Base-by-base conservation (phyloP, 2,329 filamentous ascomycete species). In the Trichoderma atroviride region DNA sequence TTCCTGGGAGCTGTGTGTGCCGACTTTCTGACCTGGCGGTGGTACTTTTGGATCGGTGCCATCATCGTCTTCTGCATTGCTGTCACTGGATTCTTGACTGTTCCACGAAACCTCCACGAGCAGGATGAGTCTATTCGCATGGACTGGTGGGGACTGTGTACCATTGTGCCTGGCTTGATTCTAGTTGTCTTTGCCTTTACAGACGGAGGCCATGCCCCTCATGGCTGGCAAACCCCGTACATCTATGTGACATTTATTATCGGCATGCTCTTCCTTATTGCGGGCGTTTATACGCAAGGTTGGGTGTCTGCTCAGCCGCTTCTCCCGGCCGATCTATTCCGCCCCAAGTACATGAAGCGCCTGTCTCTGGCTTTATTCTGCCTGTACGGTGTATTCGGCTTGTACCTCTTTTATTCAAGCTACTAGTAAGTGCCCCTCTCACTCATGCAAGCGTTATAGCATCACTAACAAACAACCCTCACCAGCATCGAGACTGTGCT, bases 131-230 rank as follows among this genome's bases (percentile, higher is more conserved):
- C 56, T 1, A 68, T 79, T 9, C 72, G 72, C 37, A 93, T 94
- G 90, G 92, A 94, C 76, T 93, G 89, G 86, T 80, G 83, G 69
- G 91, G 91, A 0, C 80, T 86, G 1, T 75, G 78, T 2, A 85
- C 89, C 16, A 89, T 90, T 19, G 84, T 92, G 0, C 83, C 85
- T 0, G 92, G 90, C 0, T 78, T 94, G 14, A 83, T 91, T 2
- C 83, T 96, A 31, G 83, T 93, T 72, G 89, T 93, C 0, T 95
- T 90, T 74, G 90, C 92, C 0, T 86, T 96, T 63, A 94, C 92
- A 0, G 89, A 93, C 59, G 89, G 89, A 9, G 86, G 89, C 0
- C 88, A 92, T 76, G 91, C 91, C 0, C 86, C 89, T 0, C 76
- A 88, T 3, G 87, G 89, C 1, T 95, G 92, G 91, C 82, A 79